Conservation (phyloP, 371 early-diverging fungal species). For the Coemansia sp. region DNA sequence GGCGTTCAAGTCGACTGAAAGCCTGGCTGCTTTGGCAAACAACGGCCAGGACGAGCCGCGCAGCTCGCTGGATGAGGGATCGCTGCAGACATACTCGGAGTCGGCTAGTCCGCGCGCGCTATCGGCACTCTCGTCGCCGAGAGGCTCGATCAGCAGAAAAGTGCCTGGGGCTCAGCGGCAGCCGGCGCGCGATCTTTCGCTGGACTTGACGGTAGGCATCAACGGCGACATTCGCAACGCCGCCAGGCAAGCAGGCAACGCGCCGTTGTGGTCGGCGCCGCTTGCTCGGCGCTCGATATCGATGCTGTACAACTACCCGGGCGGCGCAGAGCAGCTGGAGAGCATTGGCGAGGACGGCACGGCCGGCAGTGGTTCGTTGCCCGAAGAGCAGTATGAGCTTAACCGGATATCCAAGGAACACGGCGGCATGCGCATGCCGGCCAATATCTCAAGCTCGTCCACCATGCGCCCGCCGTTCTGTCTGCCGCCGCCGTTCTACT, state of each 20-base stretch:
- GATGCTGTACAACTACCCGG: slow-evolving; percentile 25
- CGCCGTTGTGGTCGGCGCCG: slow-evolving; percentile 37
- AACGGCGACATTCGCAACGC: slow-evolving; percentile 24
- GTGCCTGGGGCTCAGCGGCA: slow-evolving; percentile 17
- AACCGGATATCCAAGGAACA: slow-evolving; percentile 20
- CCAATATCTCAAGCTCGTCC: neutral
- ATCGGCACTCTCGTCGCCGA: slow-evolving; percentile 34
- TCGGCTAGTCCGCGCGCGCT: slow-evolving; percentile 15
- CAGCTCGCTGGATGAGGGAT: slow-evolving; percentile 37
- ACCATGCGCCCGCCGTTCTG: slow-evolving; percentile 26
- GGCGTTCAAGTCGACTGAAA: slow-evolving; percentile 12
- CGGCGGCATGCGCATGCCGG: neutral
- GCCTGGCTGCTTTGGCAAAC: slow-evolving; percentile 3
- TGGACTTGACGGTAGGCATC: slow-evolving; percentile 19
- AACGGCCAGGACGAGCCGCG: slow-evolving; percentile 24
- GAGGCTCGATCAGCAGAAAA: slow-evolving; percentile 30
- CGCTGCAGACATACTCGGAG: slow-evolving; percentile 21
- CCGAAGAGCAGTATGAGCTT: slow-evolving; percentile 1
- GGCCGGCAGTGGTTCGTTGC: neutral
- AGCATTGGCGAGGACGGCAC: slow-evolving; percentile 44
- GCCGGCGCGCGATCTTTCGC: slow-evolving; percentile 28
- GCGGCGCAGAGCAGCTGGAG: slow-evolving; percentile 27
- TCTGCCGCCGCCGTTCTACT: slow-evolving; percentile 24
- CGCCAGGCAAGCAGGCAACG: slow-evolving; percentile 21
- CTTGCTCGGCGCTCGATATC: slow-evolving; percentile 41